These are phyloP conservation scores for Hyphopichia khmerensis DNA, from an alignment of 1,139 yeast species.

Conservation along the genomic window DNA sequence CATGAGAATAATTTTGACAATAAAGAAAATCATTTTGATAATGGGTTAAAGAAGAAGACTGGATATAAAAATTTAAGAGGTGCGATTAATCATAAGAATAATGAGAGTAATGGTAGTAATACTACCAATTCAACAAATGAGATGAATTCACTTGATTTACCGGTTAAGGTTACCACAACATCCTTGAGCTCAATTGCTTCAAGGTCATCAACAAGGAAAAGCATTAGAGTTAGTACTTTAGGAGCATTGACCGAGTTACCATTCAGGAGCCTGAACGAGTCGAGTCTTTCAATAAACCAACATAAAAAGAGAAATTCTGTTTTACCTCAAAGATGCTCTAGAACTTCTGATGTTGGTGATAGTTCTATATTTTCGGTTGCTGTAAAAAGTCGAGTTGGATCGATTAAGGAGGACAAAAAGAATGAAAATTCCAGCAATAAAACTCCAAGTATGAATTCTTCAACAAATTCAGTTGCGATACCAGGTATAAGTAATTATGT, in stretches of 20 bases:
- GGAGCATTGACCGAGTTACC: conserved; percentile 46
- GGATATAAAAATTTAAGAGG: conserved; percentile 38
- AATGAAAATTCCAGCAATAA: conserved; percentile 5
- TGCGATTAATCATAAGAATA: conserved; percentile 13
- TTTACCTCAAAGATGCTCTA: conserved; percentile 12
- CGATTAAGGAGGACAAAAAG: conserved; percentile 16
- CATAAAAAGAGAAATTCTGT: conserved; percentile 1
- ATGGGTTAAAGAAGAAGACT: conserved; percentile 32
- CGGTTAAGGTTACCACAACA: conserved; percentile 18
- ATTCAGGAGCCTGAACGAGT: conserved; percentile 24
- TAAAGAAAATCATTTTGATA: conserved; percentile 12
- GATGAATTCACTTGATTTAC: conserved; percentile 21
- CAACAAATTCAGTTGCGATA: conserved; percentile 42
- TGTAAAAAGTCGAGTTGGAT: conserved; percentile 19
- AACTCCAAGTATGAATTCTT: conserved; percentile 11
- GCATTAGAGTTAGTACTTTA: conserved; percentile 39
- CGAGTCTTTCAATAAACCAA: conserved; percentile 8
- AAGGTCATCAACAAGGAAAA: conserved; percentile 24
- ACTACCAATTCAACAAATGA: not conserved
- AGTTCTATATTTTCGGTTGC: conserved; percentile 40
- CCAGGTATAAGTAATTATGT: conserved; percentile 66
- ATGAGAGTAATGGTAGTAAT: not conserved
- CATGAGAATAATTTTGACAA: conserved; percentile 7
- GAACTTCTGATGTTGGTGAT: conserved; percentile 30
- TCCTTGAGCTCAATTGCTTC: conserved; percentile 25